Evolutionary conservation across 2,329 filamentous ascomycete genomes (phyloP).

Genomic region (Sarocladium kiliense): DNA sequence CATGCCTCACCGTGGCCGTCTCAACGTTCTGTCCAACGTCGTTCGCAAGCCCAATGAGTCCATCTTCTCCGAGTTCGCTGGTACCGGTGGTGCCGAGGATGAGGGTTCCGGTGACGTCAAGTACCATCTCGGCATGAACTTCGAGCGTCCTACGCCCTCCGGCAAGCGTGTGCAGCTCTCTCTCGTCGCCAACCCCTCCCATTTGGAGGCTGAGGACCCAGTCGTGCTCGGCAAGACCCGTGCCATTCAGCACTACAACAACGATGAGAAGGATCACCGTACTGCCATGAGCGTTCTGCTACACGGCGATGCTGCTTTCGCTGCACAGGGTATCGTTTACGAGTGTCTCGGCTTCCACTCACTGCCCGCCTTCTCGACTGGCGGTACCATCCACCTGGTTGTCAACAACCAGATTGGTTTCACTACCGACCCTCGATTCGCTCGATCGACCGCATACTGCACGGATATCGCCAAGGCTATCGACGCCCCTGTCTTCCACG

Average conservation of each 20-base stretch:
- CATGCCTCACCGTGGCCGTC: slow-evolving; percentile 97
- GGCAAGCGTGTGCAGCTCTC: slow-evolving; percentile 99
- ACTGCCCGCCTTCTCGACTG: slow-evolving; percentile 92
- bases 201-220: slow-evolving; percentile 96
- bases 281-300: slow-evolving; percentile 94
- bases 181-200: slow-evolving; percentile 95
- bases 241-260: slow-evolving; percentile 98
- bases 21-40: slow-evolving; percentile 97
- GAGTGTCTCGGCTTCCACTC: slow-evolving; percentile 98
- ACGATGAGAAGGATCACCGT: slow-evolving; percentile 82
- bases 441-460: slow-evolving; percentile 96
- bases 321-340: slow-evolving; percentile 94
- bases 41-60: slow-evolving; percentile 99
- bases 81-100: slow-evolving; percentile 79
- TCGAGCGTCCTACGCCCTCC: slow-evolving; percentile 94
- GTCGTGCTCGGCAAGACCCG: slow-evolving; percentile 97
- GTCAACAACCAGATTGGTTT: slow-evolving; percentile 99
- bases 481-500: slow-evolving; percentile 97
- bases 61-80: slow-evolving; percentile 97
- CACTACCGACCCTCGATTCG: slow-evolving; percentile 95
- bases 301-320: slow-evolving; percentile 95
- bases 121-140: slow-evolving; percentile 99
- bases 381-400: slow-evolving; percentile 92
- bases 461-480: slow-evolving; percentile 99
- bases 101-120: slow-evolving; percentile 99